phyloP scores from a whole-genome alignment of 495 filamentous ascomycete species.

The Penicillium nucicola region DNA sequence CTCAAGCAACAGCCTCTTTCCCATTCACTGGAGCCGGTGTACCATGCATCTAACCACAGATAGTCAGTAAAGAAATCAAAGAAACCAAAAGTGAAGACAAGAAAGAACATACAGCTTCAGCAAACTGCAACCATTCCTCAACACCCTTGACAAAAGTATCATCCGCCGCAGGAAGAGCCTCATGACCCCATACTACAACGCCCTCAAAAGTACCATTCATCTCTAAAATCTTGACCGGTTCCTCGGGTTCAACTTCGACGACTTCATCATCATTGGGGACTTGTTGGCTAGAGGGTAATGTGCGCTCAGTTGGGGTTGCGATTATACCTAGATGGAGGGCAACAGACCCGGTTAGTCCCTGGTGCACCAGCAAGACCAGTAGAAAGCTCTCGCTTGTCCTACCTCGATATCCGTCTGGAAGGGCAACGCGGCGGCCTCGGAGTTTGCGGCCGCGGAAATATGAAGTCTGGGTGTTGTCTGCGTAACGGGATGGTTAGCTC shows the following conservation, averaged over 20 bases:
- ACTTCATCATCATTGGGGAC: conserved; percentile 43
- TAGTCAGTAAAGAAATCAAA: background rate
- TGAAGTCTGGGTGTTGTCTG: conserved; percentile 51
- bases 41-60: conserved; percentile 32
- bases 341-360: background rate
- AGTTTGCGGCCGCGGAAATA: conserved; percentile 86
- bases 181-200: conserved; percentile 82
- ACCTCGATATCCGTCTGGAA: conserved; percentile 79
- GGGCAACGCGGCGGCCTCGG: conserved; percentile 58
- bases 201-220: conserved; percentile 69
- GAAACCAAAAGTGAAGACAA: background rate
- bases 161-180: conserved; percentile 62
- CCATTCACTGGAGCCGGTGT: background rate
- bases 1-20: background rate
- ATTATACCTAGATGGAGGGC: conserved; percentile 32
- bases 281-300: conserved; percentile 17
- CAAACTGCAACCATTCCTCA: conserved; percentile 82
- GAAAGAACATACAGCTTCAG: conserved; percentile 54
- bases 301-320: conserved; percentile 35
- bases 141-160: conserved; percentile 67
- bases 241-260: conserved; percentile 34
- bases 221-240: conserved; percentile 58
- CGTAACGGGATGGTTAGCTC: background rate
- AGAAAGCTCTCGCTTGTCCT: conserved; percentile 1
- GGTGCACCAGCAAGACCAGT: background rate